Evolutionary conservation across 2,329 filamentous ascomycete genomes (phyloP).

Genomic region (Purpureocillium lavendulum): DNA sequence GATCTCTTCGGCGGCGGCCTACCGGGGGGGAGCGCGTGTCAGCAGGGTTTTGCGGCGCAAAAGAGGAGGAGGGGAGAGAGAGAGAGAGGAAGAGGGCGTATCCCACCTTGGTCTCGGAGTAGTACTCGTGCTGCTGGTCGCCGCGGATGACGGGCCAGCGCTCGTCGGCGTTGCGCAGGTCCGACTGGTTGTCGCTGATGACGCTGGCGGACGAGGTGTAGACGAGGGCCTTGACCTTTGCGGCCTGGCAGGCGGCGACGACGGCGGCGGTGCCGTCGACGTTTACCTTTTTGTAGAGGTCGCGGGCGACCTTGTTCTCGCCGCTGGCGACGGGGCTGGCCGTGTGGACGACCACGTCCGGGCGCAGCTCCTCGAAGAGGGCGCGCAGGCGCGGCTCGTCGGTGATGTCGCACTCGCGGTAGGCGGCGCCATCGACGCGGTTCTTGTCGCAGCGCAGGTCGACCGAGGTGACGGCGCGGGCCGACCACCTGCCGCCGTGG

Average conservation of each 20-base stretch:
- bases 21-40: neutral
- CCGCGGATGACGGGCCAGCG: conserved; percentile 68
- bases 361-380: conserved; percentile 58
- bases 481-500: conserved; percentile 28
- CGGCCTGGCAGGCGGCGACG: conserved; percentile 61
- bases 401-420: conserved; percentile 74
- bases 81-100: too few species aligned
- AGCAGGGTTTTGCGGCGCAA: neutral
- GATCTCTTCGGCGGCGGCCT: conserved; percentile 72
- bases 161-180: conserved; percentile 82
- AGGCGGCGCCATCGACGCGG: conserved; percentile 49
- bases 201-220: conserved; percentile 89
- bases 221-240: conserved; percentile 72
- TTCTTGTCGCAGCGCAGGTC: conserved; percentile 67
- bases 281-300: conserved; percentile 73
- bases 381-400: conserved; percentile 50
- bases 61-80: neutral
- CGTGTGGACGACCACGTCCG: conserved; percentile 85
- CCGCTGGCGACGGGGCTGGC: conserved; percentile 61
- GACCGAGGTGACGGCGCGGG: conserved; percentile 55
- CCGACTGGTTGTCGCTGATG: conserved; percentile 69
- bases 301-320: conserved; percentile 43
- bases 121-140: conserved; percentile 66
- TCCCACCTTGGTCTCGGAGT: conserved; percentile 81
- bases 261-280: conserved; percentile 77